Conservation (phyloP, 768 basidiomycete species). For the Agaricus sinodeliciosus region DNA sequence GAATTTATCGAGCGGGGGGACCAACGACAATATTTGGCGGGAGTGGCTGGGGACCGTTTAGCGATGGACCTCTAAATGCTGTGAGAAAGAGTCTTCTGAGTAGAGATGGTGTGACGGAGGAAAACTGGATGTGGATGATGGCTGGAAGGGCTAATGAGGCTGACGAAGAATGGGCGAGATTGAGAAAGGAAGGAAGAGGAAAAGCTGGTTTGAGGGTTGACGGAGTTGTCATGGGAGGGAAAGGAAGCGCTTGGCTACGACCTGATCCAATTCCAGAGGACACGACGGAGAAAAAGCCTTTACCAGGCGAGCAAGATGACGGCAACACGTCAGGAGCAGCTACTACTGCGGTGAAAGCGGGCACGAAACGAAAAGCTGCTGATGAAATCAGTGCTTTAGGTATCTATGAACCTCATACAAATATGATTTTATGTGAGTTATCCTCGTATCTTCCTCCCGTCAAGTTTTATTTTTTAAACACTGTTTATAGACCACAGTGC, state of each 20-base stretch:
- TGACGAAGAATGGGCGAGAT: constrained; percentile 56
- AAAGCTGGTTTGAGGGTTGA: constrained; percentile 44
- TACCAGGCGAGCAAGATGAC: constrained; percentile 18
- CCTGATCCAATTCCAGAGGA: constrained; percentile 13
- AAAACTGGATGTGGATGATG: constrained; percentile 90
- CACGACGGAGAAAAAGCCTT: constrained; percentile 14
- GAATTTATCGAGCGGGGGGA: constrained; percentile 84
- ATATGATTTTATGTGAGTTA: constrained; percentile 63
- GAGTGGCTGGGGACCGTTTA: constrained; percentile 80
- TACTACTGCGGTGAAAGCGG: constrained; percentile 4
- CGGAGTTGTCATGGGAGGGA: constrained; percentile 23
- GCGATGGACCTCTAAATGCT: constrained; percentile 79
- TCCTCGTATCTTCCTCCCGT: not conserved
- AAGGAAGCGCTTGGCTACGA: constrained; percentile 16
- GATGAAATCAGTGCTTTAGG: constrained; percentile 45
- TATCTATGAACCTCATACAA: constrained; percentile 79
- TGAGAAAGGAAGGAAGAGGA: constrained; percentile 44
- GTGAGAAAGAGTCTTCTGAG: constrained; percentile 75
- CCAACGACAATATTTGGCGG: constrained; percentile 90
- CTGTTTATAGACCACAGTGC: constrained; percentile 57
- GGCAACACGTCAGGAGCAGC: not conserved
- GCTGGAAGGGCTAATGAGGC: constrained; percentile 60
- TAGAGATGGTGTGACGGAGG: constrained; percentile 75
- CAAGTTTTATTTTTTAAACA: not conserved
- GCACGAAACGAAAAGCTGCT: constrained; percentile 25